Percentiles rank a stretch among this genome's conserved stretches.
phyloP scores from a whole-genome alignment of 805 yeast genomes.

The Lachancea meyersii region DNA sequence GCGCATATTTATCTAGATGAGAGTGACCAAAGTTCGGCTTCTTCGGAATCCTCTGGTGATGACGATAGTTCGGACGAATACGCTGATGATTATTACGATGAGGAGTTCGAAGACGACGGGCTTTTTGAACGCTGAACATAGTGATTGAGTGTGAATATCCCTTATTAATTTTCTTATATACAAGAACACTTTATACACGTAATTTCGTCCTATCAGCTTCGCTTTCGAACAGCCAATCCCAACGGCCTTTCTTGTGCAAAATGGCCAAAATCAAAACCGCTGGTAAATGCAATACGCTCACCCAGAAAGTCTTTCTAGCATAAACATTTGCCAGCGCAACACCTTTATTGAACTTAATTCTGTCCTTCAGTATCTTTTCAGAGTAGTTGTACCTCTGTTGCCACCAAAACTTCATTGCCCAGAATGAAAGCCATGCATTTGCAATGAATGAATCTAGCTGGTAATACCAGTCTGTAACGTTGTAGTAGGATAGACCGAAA shows the following conservation, averaged over 20 bases:
- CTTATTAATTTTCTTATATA: conserved; percentile 8
- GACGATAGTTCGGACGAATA: conserved; percentile 28
- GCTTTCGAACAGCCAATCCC: conserved; percentile 62
- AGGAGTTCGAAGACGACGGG: conserved; percentile 50
- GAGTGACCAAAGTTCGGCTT: conserved; percentile 24
- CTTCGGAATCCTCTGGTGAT: conserved; percentile 31
- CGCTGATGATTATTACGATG: conserved; percentile 38
- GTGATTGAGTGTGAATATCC: neutral
- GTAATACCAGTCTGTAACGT: conserved; percentile 77
- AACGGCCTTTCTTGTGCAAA: conserved; percentile 90
- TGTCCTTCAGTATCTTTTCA: conserved; percentile 30
- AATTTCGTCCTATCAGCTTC: conserved; percentile 19
- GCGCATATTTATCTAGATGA: conserved; percentile 31
- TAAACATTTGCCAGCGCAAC: conserved; percentile 52
- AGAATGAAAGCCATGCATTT: conserved; percentile 79
- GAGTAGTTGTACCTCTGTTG: conserved; percentile 65
- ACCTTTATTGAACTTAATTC: conserved; percentile 43
- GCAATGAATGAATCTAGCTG: conserved; percentile 73
- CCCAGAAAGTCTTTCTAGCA: conserved; percentile 88
- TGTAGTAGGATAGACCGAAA: conserved; percentile 68
- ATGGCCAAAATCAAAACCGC: conserved; percentile 84
- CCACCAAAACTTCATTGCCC: conserved; percentile 78
- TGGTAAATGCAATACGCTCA: conserved; percentile 91
- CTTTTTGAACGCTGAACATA: conserved; percentile 45
- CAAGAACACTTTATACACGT: conserved; percentile 9